Evolutionary conservation across 1,284 basidiomycete genomes (phyloP).

Genomic region (Ustilago xerochloae): DNA sequence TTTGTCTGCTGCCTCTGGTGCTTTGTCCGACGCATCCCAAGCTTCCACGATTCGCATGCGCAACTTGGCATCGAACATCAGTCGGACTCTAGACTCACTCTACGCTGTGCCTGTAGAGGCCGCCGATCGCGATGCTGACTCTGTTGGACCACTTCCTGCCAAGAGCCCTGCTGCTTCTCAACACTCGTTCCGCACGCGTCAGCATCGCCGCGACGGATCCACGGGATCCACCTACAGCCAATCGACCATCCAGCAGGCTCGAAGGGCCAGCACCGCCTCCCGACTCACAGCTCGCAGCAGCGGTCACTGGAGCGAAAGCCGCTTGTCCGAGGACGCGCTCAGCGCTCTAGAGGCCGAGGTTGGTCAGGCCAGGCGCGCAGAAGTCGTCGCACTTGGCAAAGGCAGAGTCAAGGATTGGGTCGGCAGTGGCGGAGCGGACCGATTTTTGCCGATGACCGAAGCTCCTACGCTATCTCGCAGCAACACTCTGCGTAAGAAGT

Average conservation of each 20-base stretch:
- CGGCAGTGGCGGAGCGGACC: conserved; percentile 15
- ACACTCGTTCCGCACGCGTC: conserved; percentile 15
- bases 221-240: conserved; percentile 17
- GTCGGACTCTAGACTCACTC: neutral
- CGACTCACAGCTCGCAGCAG: conserved; percentile 38
- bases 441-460: conserved; percentile 16
- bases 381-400: conserved; percentile 46
- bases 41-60: conserved; percentile 9
- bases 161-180: conserved; percentile 26
- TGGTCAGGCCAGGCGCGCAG: conserved; percentile 40
- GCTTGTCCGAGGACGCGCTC: conserved; percentile 38
- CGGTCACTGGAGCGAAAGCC: conserved; percentile 41
- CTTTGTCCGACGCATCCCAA: conserved; percentile 10
- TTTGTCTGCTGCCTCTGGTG: conserved; percentile 10
- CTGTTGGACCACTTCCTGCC: conserved; percentile 22
- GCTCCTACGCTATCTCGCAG: conserved; percentile 41
- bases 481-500: conserved; percentile 31
- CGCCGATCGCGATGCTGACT: conserved; percentile 13
- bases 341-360: conserved; percentile 52
- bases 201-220: conserved; percentile 25
- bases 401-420: conserved; percentile 53
- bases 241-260: conserved; percentile 19
- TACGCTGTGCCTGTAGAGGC: neutral
- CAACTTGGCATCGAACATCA: neutral
- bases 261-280: conserved; percentile 31